These are phyloP conservation scores for Acer negundo DNA, from an alignment of 345 rosid species.

Conservation along the genomic window DNA sequence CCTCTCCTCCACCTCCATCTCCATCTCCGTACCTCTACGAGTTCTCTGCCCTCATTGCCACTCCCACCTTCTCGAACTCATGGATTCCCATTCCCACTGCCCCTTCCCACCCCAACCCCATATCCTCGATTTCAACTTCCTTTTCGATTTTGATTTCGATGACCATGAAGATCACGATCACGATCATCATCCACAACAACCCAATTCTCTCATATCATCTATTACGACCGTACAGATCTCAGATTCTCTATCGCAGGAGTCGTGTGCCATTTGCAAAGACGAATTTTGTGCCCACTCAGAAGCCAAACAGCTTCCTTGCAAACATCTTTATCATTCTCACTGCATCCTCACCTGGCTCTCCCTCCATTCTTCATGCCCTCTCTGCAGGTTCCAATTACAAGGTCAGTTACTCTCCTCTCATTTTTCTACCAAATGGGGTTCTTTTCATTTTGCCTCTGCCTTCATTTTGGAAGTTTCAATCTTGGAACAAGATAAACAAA, in stretches of 20 bases:
- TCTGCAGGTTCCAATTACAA: constrained; percentile 54
- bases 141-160: constrained; percentile 4
- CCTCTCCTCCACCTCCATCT: constrained; percentile 16
- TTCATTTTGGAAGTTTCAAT: too few species aligned
- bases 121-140: neutral
- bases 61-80: constrained; percentile 12
- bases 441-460: neutral
- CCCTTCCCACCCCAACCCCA: neutral
- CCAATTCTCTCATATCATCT: neutral
- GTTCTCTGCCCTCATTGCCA: constrained; percentile 49
- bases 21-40: constrained; percentile 18
- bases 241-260: constrained; percentile 9
- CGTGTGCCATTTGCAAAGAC: constrained; percentile 59
- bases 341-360: constrained; percentile 64
- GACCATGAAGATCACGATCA: neutral
- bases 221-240: constrained; percentile 13
- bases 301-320: constrained; percentile 54
- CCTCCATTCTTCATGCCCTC: constrained; percentile 56
- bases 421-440: neutral
- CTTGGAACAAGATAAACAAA: too few species aligned
- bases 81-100: neutral
- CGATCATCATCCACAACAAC: constrained; percentile 13
- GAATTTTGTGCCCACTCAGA: constrained; percentile 39
- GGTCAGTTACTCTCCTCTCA: too few species aligned
- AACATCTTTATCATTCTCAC: constrained; percentile 52